A percentile compares a stretch with the other conserved stretches of the same genome.
Evolutionary conservation across 2,329 filamentous ascomycete genomes (phyloP).

Genomic region (Aspergillus fructus): DNA sequence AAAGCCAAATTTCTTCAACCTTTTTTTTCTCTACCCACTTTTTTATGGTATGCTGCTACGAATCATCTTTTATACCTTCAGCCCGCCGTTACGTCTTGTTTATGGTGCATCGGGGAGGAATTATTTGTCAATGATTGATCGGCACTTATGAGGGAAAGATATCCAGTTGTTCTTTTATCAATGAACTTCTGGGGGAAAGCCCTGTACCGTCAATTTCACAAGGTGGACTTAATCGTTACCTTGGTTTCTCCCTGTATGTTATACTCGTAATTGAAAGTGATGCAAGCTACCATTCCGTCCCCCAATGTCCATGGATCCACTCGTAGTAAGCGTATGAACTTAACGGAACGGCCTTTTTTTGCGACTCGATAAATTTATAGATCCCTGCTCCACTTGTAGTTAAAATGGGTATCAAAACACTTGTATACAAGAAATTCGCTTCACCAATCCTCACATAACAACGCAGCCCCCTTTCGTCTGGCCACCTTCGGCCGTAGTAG

Average conservation of each 20-base stretch:
- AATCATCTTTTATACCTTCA: slow-evolving; percentile 19
- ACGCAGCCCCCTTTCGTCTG: slow-evolving; percentile 46
- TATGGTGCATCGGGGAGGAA: slow-evolving; percentile 36
- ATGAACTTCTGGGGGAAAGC: slow-evolving; percentile 78
- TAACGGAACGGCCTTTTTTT: too few relatives aligned
- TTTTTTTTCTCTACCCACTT: slow-evolving; percentile 24
- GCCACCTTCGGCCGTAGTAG: slow-evolving; percentile 55
- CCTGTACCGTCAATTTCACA: slow-evolving; percentile 76
- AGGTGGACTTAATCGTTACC: slow-evolving; percentile 88
- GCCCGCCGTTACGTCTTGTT: slow-evolving; percentile 28
- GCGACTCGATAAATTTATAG: too few relatives aligned
- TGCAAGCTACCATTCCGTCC: slow-evolving; percentile 31
- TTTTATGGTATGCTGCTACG: slow-evolving; percentile 26
- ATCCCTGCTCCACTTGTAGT: not conserved
- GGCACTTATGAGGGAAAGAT: slow-evolving; percentile 99
- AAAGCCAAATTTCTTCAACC: slow-evolving; percentile 25
- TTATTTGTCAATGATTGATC: slow-evolving; percentile 56
- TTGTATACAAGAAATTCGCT: not conserved
- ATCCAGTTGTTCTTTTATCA: slow-evolving; percentile 58
- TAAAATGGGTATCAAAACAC: slow-evolving; percentile 13
- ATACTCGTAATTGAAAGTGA: slow-evolving; percentile 38
- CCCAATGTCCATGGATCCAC: not conserved
- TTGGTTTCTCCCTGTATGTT: slow-evolving; percentile 50
- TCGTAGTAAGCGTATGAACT: not conserved
- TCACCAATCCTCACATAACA: slow-evolving; percentile 33